Evolutionary conservation across 805 yeast species (phyloP), one percentile per base, ranked within the genome.

Genomic region (Yamadazyma nakazawae): DNA sequence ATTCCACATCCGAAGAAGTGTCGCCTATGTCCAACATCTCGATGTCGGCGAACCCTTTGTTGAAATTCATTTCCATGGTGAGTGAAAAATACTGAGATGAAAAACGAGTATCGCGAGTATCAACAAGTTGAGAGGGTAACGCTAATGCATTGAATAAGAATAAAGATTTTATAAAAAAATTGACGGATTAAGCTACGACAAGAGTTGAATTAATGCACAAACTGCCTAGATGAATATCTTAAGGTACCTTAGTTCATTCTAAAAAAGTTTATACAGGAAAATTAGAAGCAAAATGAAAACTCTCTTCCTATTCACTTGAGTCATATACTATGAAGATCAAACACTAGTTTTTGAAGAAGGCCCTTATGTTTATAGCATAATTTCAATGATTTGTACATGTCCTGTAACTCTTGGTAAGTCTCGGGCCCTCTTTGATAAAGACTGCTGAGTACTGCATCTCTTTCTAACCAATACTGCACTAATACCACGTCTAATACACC

Each of bases 1-100:
- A 57, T 45, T 62, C 70, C 3, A 65, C 60, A 31, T 62, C 69
- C 2, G 63, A 59, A 6, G 60, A 55, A 41, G 57, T 53, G 16
- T 67, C 74, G 1, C 72, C 74, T 26, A 72, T 66, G 34, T 70
- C 76, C 44, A 72, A 58, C 75, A 70, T 70, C 52, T 72, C 76
- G 32, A 72, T 70, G 46, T 72, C 75, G 40, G 63, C 72, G 42
- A 58, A 61, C 18, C 57, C 59, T 18, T 49, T 50, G 40, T 41
- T 54, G 37, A 47, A 36, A 35, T 34, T 14, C 14, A 38, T 37
- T 31, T 35, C 45, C 37, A 14, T 34, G 37, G 10, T 34, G 32
- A 28, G 32, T 28, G 32, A 28, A 28, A 28, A 28, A 28, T 28
- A 12, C 4, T 28, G 9, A 28, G n/a, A 11, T 13, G n/a, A 13